These are phyloP conservation scores for Pseudogymnoascus sp. DNA, from an alignment of 2,329 filamentous ascomycete species.

Conservation along the genomic window DNA sequence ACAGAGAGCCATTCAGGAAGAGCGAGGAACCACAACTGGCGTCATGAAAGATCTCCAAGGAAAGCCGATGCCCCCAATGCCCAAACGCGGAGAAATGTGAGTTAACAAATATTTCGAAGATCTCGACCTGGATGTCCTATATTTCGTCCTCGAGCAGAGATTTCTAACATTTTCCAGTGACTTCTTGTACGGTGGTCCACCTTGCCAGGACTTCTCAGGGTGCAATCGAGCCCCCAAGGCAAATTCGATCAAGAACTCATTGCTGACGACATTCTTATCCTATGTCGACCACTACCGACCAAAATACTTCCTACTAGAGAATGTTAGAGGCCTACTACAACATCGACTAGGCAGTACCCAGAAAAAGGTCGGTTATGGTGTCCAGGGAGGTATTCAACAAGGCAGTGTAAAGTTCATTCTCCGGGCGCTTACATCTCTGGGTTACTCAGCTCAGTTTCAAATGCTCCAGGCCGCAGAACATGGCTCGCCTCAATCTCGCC, in stretches of 20 bases:
- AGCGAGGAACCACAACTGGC: slow-evolving; percentile 3
- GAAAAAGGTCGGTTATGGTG: background rate
- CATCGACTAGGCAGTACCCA: slow-evolving; percentile 12
- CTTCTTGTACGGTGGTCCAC: slow-evolving; percentile 15
- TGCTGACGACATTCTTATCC: slow-evolving; percentile 16
- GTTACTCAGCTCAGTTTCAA: slow-evolving; percentile 18
- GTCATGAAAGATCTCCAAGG: slow-evolving; percentile 10
- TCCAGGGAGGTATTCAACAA: background rate
- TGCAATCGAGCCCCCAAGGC: slow-evolving; percentile 12
- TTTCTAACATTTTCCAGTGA: slow-evolving; percentile 5
- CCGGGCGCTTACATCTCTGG: slow-evolving; percentile 15
- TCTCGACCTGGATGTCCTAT: background rate
- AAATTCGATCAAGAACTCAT: slow-evolving; percentile 17
- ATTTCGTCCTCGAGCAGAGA: background rate
- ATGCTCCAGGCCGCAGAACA: slow-evolving; percentile 15
- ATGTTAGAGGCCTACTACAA: slow-evolving; percentile 15
- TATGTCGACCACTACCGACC: slow-evolving; percentile 21
- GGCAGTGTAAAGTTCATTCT: slow-evolving; percentile 15
- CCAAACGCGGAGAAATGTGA: slow-evolving; percentile 11
- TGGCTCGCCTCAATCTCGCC: slow-evolving; percentile 13
- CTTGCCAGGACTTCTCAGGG: slow-evolving; percentile 15
- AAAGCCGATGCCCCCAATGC: slow-evolving; percentile 11
- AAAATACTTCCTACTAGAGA: slow-evolving; percentile 21
- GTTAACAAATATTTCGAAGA: background rate
- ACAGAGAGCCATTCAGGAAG: slow-evolving; percentile 10